Evolutionary conservation across 208 protist species (phyloP), one percentile per base, ranked within the genome.

Genomic region (Acanthamoeba sp.): DNA sequence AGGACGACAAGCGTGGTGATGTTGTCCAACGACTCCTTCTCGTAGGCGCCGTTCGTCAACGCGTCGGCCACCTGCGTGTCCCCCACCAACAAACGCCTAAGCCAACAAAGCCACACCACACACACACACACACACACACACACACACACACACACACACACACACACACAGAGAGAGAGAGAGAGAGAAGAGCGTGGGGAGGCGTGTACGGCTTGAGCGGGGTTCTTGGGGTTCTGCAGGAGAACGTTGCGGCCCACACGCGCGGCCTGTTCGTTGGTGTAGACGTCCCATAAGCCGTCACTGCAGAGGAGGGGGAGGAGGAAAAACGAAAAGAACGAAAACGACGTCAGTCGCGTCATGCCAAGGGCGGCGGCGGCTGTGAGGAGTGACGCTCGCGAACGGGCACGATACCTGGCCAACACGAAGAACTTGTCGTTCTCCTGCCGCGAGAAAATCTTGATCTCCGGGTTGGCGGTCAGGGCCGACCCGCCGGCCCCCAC

Each of bases 281-380:
- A 92, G 59, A 92, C 87, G 64, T 92, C 87, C 87, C 87, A 92
- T 55, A 92, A 92, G 22, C 87, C 87, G 87, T 92, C 87, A 50
- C 87, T 92, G 85, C 48, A 52, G 20, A 52, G 22, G 66, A 40
- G 29, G 36, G 66, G 34, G 6, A 22, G 9, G 24, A 22, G n/a
- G n/a, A n/a, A n/a, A n/a, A n/a, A n/a, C n/a, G n/a, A n/a, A n/a
- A n/a, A n/a, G n/a, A n/a, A n/a, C n/a, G n/a, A n/a, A n/a, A n/a
- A n/a, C n/a, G n/a, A n/a, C n/a, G n/a, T n/a, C n/a, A n/a, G n/a
- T n/a, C n/a, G n/a, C n/a, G n/a, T n/a, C n/a, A n/a, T n/a, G n/a
- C n/a, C n/a, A n/a, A n/a, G n/a, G n/a, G n/a, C n/a, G n/a, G n/a
- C n/a, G n/a, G n/a, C n/a, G n/a, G n/a, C n/a, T n/a, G n/a, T n/a